Evolutionary conservation across 169 alveolate species (phyloP), one percentile per base, ranked within the genome.

Genomic region (Cryptosporidium canis): DNA sequence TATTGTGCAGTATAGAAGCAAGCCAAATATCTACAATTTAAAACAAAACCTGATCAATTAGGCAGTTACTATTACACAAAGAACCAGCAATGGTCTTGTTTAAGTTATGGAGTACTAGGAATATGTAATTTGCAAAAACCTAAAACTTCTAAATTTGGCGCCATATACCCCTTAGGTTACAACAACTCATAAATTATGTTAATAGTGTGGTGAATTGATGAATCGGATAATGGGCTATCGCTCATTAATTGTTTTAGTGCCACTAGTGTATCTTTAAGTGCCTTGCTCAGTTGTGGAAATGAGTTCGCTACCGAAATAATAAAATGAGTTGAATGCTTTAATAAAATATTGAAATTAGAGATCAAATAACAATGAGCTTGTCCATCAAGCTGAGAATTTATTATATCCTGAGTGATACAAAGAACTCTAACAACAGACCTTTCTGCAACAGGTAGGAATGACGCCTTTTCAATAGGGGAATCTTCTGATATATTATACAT

Each of bases 371-470:
- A 8, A 31, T 58, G 27, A 58, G 27, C 18, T 58, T 44, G 37
- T 3, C 27, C 39, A 11, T 58, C 72, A 37, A 39, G 24, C 6
- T 58, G 29, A 6, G 71, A 77, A 39, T 39, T 77, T 35, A 77
- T 77, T 77, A 77, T 55, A 6, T 77, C 87, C 29, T 77, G 87
- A n/a, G 87, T 37, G 31, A 77, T 61, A 24, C 87, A 56, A 6
- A 77, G 63, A 16, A 77, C 64, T 61, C 87, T 77, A 12, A 77
- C 87, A 41, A 77, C 45, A 8, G 64, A 39, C 27, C 87, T 53
- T 33, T 77, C 87, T 35, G 71, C 71, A n/a, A 77, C 77, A 8
- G 87, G 87, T 21, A 77, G 44, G 43, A 58, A 77, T 56, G 72
- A 39, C 12, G 63, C 9, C 39, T 77, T 77, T 11, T 33, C 70